These are phyloP conservation scores for Carex littledalei DNA, from an alignment of 176 grass and related monocot species.

Conservation along the genomic window DNA sequence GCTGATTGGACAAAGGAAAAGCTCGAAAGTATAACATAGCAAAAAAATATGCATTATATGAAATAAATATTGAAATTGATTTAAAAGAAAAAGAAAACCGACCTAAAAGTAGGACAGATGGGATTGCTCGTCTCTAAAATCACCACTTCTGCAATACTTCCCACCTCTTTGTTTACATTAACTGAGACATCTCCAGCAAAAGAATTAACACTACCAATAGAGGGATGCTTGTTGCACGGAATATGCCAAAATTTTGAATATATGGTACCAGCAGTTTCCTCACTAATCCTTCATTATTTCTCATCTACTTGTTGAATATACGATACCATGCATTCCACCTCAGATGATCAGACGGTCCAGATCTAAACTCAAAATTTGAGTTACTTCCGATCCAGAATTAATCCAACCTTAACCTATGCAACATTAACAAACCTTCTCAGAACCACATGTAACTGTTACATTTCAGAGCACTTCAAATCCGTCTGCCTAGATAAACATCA, in stretches of 20 bases:
- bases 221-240: not conserved
- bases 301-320: not conserved
- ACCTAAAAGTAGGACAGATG: not conserved
- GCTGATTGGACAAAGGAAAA: not conserved
- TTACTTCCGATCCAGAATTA: not conserved
- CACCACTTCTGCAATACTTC: not conserved
- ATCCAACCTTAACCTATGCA: not conserved
- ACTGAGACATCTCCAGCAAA: not conserved
- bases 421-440: not conserved
- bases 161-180: not conserved
- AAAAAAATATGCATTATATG: not conserved
- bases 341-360: too few species aligned
- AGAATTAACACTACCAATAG: not conserved
- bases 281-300: not conserved
- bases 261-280: slow-evolving; percentile 10
- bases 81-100: not conserved
- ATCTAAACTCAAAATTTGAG: too few species aligned
- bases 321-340: not conserved
- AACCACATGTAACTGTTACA: not conserved
- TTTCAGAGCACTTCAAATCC: not conserved
- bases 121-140: not conserved
- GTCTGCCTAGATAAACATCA: not conserved
- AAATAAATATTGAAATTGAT: not conserved
- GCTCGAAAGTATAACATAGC: not conserved
- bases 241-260: not conserved